Evolutionary conservation across 2,329 filamentous ascomycete genomes (phyloP), one percentile per base, ranked within the genome.

Genomic region (Cladosporium colombiae): DNA sequence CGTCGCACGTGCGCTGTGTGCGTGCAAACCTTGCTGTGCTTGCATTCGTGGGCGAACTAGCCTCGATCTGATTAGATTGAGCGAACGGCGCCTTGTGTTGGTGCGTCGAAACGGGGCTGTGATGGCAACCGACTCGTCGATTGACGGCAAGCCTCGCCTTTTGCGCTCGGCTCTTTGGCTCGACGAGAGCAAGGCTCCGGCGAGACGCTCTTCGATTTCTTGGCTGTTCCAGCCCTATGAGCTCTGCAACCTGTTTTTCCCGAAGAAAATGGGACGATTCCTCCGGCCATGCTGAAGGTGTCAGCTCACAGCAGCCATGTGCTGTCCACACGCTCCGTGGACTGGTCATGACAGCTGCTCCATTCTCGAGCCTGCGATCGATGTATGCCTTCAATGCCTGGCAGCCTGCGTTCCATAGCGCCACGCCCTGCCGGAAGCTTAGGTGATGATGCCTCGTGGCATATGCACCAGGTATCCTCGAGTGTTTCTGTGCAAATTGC

Each of bases 1-100:
- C 49, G 49, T 55, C 60, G 49, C 60, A 62, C 60, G 59, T 35
- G 40, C 58, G 14, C 10, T 23, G 21, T 58, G 56, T 25, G 37
- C 25, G 16, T 52, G 59, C 40, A 46, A 49, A 58, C 18, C 33
- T 21, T 58, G n/a, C n/a, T n/a, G n/a, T n/a, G n/a, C n/a, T n/a
- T n/a, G 55, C 55, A 57, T 29, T 23, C 16, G 33, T n/a, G 31
- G 31, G 33, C 56, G 35, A 31, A 21, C 56, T 59, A 59, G 35
- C 55, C 59, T 52, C 59, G 29, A 62, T 62, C 59, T 62, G 46
- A 62, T 62, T 52, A 62, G 57, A 60, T 60, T 60, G 57, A 49
- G 59, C 59, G 59, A 62, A 33, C 18, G 35, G n/a, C n/a, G 27
- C 23, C 23, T 27, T n/a, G 40, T 25, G 14, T n/a, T 40, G 18